Base-by-base conservation (phyloP, 257 asterid genomes). In the Ballota nigra region DNA sequence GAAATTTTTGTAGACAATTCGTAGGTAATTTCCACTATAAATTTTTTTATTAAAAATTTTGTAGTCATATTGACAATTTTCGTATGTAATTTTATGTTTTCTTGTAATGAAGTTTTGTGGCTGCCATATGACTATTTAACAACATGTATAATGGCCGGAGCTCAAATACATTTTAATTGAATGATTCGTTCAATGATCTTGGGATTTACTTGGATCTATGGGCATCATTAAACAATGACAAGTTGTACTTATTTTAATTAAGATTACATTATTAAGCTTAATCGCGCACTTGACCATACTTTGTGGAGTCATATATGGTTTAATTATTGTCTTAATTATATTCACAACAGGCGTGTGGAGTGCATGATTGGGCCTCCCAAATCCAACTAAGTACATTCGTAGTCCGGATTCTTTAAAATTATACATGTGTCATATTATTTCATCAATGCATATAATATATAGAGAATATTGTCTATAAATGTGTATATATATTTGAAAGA, bases 241-340 rank as follows among this genome's bases (percentile, higher is more conserved):
- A 64, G 18, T 55, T 10, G 20, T 51, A 33, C 43, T 28, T 40
- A 28, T 24, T 69, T 69, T 68, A 67, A 67, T 43, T 31, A 65
- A 47, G 38, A 24, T 6, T 36, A 15, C 5, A 43, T 43, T 12
- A 23, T 36, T 36, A 34, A 22, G 20, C 19, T 38, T 18, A 33
- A 24, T 73, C 57, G 66, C 45, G 71, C 72, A 73, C 71, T 64
- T 34, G 71, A 38, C 71, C 72, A 16, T 73, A 24, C 66, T 73
- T 73, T 52, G 47, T 36, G 72, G 58, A 43, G 18, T 43, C 52
- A 43, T 43, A 13, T 43, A 13, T 3, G 18, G 52, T 43, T 43
- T 43, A 43, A 43, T 43, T 9, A 13, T 43, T 43, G 19, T 13
- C 52, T 43, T 43, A 43, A 43, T 43, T 15, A 43, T 13, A 43